These are phyloP conservation scores for Trichoderma sp. DNA, from an alignment of 2,329 filamentous ascomycete species.

Conservation along the genomic window DNA sequence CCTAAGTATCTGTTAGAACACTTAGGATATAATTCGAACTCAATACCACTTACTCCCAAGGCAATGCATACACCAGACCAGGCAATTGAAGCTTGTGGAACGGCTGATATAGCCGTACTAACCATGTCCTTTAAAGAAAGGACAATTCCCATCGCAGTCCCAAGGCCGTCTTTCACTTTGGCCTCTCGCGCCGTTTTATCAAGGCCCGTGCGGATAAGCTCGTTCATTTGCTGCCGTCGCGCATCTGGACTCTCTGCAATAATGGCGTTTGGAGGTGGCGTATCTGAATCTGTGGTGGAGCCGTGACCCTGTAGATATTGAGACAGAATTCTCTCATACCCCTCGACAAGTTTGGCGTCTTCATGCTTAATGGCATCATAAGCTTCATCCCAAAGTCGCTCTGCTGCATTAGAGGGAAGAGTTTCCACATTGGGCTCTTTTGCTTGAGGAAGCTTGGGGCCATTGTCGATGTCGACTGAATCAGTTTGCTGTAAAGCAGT, in stretches of 20 bases:
- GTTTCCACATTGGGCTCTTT: not conserved
- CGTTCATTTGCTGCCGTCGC: constrained; percentile 30
- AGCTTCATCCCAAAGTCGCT: constrained; percentile 25
- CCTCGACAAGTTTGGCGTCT: constrained; percentile 22
- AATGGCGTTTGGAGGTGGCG: not conserved
- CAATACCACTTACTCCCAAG: constrained; percentile 30
- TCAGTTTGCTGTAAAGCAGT: not conserved
- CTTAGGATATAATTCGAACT: not conserved
- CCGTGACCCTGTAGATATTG: constrained; percentile 9
- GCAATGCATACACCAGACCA: constrained; percentile 38
- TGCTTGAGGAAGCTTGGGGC: not conserved
- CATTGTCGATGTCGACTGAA: no score
- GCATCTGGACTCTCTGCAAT: not conserved
- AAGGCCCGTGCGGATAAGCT: constrained; percentile 31
- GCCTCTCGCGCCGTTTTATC: constrained; percentile 29
- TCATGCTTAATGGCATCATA: constrained; percentile 24
- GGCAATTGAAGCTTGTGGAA: constrained; percentile 37
- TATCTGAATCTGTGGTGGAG: not conserved
- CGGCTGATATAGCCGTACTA: constrained; percentile 28
- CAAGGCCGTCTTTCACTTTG: constrained; percentile 28
- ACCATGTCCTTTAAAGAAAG: constrained; percentile 29
- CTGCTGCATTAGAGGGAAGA: not conserved
- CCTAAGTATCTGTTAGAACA: not conserved
- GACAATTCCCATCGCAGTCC: constrained; percentile 27
- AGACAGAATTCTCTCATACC: constrained; percentile 26